Evolutionary conservation across 2,329 filamentous ascomycete species (phyloP), one percentile per base, ranked within the genome.

Genomic region (Neopestalotiopsis sp.): DNA sequence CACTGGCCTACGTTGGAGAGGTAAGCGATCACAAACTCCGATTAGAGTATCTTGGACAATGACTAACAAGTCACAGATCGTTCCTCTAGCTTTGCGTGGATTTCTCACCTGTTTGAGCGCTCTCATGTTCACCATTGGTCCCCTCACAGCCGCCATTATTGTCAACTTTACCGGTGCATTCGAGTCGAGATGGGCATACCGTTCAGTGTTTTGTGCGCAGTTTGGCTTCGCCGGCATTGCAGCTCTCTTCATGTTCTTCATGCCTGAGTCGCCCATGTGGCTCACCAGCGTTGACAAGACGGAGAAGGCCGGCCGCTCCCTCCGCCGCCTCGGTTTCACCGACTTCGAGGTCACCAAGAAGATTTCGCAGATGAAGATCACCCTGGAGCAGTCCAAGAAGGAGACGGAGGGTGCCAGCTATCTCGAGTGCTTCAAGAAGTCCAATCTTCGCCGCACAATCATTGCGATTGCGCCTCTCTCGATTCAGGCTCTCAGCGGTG

Each of bases 221-320:
- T 80, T 77, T 65, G 78, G 76, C 1, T 78, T 81, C 69, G 75
- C 76, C 3, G 72, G 69, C 14, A 69, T 79, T 13, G 4, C 24
- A 0, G 38, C 42, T 49, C 14, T 49, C 30, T 30, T 30, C n/a
- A 71, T 81, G 12, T 72, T 78, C 13, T 79, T 80, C 68, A 78
- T 85, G 67, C 83, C 83, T 1, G 82, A 85, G 73, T 83, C 81
- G 0, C 82, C 83, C 14, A 78, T 82, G 69, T 85, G 80, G 78
- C 75, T 84, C 1, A 73, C 74, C 6, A 77, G 76, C 34, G 76
- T 78, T 45, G 79, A 76, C 9, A 71, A 76, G 30, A 72, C 80
- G 58, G 78, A 80, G 0, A 73, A 79, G 32, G 82, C 81, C 0
- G 73, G 80, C 12, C 75, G 75, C n/a, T 71, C 78, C 4, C 77